Base-by-base conservation (phyloP, 1,284 basidiomycete genomes). In the Cryptococcus wingfieldii region DNA sequence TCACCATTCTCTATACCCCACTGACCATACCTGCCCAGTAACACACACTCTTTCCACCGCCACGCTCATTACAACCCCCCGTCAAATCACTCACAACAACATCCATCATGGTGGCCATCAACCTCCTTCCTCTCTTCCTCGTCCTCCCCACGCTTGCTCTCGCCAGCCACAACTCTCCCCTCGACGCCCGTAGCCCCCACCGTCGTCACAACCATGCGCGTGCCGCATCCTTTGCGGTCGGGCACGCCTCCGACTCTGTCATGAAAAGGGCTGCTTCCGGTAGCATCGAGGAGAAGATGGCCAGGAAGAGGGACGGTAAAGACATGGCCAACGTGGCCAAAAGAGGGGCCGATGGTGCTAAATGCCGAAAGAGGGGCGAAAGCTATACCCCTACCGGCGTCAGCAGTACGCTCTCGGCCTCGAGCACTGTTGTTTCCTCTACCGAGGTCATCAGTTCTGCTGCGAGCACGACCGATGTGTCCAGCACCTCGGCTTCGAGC, bases 261-360 rank as follows among this genome's bases (percentile, higher is more conserved):
- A 7, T 38, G 9, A 37, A 19, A 13, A 38, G 53, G 8, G 13
- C 38, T 2, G 43, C 49, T 34, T 47, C 38, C 12, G 53, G 47
- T n/a, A 8, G 39, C 18, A 48, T 60, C 37, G 59, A 60, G 50
- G 51, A 60, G 27, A 60, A 60, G 50, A 60, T 60, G 59, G 55
- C 55, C 5, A 54, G 50, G 43, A 50, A 50, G 18, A 19, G 42
- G 16, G 27, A 18, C 23, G 55, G 49, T 3, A 44, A 50, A 14
- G 28, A 51, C 12, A 47, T 60, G 38, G 59, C 59, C 12, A 27
- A 48, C 12, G 44, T 60, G 38, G 59, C 59, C 12, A 53, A 46
- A 18, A 25, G 59, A 50, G 51, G 38, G 14, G 59, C 55, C 8
- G 59, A 60, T 46, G 49, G 49, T 9, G 42, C 52, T 9, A 47